A percentile compares a stretch with the other conserved stretches of the same genome.
Conservation (phyloP, 169 alveolate species). For the Cardiosporidium cionae region DNA sequence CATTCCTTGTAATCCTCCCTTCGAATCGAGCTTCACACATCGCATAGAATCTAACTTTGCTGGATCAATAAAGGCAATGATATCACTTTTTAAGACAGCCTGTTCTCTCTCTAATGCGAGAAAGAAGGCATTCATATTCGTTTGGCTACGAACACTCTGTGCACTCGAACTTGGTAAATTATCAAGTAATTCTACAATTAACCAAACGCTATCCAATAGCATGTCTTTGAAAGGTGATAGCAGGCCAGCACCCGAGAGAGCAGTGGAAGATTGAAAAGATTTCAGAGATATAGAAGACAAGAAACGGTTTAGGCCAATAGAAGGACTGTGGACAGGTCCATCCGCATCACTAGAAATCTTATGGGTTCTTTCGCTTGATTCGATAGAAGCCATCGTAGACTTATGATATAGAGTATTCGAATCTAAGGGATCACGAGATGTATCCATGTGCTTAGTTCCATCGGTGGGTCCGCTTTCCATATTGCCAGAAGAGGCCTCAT, state of each 20-base stretch:
- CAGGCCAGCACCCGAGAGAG: background rate
- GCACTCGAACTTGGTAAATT: background rate
- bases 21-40: background rate
- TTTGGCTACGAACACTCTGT: background rate
- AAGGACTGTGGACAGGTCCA: background rate
- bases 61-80: background rate
- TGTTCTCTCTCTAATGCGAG: background rate
- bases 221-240: background rate
- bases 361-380: background rate
- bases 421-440: background rate
- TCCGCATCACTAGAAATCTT: too few relatives aligned
- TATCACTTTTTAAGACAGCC: background rate
- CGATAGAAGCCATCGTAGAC: background rate
- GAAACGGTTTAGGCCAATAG: too few relatives aligned
- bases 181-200: background rate
- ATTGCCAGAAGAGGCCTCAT: background rate
- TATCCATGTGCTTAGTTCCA: too few relatives aligned
- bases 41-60: background rate
- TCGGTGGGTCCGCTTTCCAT: too few relatives aligned
- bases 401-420: background rate
- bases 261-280: too few relatives aligned
- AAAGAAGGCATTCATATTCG: background rate
- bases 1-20: conserved; percentile 13
- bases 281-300: too few relatives aligned
- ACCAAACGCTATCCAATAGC: background rate